These are phyloP conservation scores for Glonium stellatum DNA, from an alignment of 495 filamentous ascomycete species.

Conservation along the genomic window DNA sequence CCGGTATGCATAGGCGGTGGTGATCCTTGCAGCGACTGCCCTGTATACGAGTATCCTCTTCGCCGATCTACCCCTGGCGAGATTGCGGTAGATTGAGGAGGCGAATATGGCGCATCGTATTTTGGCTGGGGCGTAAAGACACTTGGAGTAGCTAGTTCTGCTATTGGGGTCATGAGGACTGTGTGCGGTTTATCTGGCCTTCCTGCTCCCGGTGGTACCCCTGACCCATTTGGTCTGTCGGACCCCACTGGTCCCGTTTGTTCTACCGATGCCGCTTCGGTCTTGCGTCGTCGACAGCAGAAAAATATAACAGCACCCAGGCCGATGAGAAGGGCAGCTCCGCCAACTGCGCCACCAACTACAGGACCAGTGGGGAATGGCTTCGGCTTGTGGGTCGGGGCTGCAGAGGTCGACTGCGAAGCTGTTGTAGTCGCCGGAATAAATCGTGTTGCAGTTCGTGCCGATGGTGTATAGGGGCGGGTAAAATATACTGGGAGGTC, in stretches of 20 bases:
- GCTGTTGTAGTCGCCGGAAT: conserved; percentile 17
- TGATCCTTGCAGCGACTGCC: neutral
- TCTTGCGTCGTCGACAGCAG: conserved; percentile 28
- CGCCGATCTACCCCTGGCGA: neutral
- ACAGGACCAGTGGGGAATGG: conserved; percentile 21
- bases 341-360: conserved; percentile 33
- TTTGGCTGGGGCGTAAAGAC: neutral
- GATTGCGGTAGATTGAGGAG: neutral
- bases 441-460: conserved; percentile 23
- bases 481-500: conserved; percentile 33
- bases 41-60: neutral
- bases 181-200: neutral
- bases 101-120: neutral
- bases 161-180: neutral
- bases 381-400: conserved; percentile 8
- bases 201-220: neutral
- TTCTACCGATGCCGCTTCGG: neutral
- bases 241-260: neutral
- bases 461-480: conserved; percentile 15
- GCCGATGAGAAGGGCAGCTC: conserved; percentile 24
- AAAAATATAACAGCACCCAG: conserved; percentile 27
- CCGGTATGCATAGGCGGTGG: neutral
- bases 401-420: neutral
- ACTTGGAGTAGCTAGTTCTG: neutral
- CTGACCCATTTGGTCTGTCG: neutral